Percentiles rank a stretch among this genome's conserved stretches.
These are phyloP conservation scores for Danielia oregonensis DNA, from an alignment of 805 yeast species.

Conservation along the genomic window DNA sequence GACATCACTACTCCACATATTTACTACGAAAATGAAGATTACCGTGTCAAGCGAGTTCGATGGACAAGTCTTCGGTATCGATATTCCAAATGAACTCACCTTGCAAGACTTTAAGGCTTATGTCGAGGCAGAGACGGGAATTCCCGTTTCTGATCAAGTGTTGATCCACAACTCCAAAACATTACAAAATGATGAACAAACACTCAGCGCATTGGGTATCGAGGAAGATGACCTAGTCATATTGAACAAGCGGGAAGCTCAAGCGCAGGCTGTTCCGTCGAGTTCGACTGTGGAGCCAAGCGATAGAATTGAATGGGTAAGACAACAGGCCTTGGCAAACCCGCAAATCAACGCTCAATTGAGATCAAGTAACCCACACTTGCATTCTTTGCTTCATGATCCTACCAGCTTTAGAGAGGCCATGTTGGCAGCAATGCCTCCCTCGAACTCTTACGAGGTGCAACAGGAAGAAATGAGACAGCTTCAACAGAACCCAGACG, in stretches of 20 bases:
- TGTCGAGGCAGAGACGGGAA: conserved; percentile 63
- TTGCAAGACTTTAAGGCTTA: conserved; percentile 70
- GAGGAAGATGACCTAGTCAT: conserved; percentile 59
- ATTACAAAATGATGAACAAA: conserved; percentile 29
- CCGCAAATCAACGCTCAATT: conserved; percentile 37
- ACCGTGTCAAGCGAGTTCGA: conserved; percentile 17
- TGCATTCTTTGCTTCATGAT: conserved; percentile 45
- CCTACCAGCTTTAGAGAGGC: conserved; percentile 43
- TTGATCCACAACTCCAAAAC: conserved; percentile 45
- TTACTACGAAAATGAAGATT: conserved; percentile 17
- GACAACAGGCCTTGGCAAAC: conserved; percentile 47
- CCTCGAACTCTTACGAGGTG: conserved; percentile 22
- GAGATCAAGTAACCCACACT: conserved; percentile 40
- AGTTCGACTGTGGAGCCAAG: neutral
- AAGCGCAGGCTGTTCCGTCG: neutral
- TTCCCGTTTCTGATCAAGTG: conserved; percentile 44
- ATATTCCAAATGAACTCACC: conserved; percentile 61
- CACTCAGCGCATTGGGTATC: conserved; percentile 47
- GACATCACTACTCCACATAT: no score
- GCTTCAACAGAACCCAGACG: conserved; percentile 63
- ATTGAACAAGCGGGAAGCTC: conserved; percentile 18
- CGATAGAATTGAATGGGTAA: conserved; percentile 35
- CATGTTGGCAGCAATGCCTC: conserved; percentile 20
- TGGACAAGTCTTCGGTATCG: conserved; percentile 42
- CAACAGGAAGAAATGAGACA: conserved; percentile 42